Evolutionary conservation across 768 basidiomycete genomes (phyloP).

Genomic region (Tephrocybe rancida): DNA sequence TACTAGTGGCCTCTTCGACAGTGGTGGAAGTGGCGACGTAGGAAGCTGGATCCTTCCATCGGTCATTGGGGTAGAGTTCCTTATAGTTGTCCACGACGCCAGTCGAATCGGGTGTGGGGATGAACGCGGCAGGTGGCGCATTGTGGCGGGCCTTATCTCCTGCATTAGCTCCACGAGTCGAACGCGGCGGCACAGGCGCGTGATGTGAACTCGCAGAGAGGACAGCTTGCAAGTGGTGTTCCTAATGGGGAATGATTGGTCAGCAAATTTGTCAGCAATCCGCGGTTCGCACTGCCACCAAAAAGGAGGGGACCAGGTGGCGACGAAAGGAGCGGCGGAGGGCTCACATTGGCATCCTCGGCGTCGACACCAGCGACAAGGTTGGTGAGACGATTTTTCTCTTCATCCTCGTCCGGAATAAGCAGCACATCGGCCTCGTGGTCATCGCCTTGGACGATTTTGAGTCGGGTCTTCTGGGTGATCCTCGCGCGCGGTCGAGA

Average conservation of each 20-base stretch:
- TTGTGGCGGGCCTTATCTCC: slow-evolving; percentile 31
- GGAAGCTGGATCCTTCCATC: slow-evolving; percentile 77
- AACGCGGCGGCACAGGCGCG: slow-evolving; percentile 28
- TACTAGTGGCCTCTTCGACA: slow-evolving; percentile 71
- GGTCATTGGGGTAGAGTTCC: slow-evolving; percentile 66
- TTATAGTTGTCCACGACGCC: slow-evolving; percentile 80
- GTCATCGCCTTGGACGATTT: slow-evolving; percentile 76
- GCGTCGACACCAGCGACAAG: slow-evolving; percentile 87
- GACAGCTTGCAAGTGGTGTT: slow-evolving; percentile 56
- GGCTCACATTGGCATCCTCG: slow-evolving; percentile 91
- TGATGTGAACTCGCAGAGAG: slow-evolving; percentile 45
- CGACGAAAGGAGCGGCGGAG: slow-evolving; percentile 28
- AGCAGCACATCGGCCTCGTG: slow-evolving; percentile 80
- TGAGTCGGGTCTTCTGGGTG: slow-evolving; percentile 91
- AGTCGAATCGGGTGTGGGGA: slow-evolving; percentile 92
- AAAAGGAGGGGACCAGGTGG: slow-evolving; percentile 40
- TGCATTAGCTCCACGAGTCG: slow-evolving; percentile 28
- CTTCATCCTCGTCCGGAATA: slow-evolving; percentile 86
- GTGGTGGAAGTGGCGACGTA: slow-evolving; percentile 86
- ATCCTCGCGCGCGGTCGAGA: slow-evolving; percentile 86
- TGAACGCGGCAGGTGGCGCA: slow-evolving; percentile 63
- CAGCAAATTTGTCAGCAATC: slow-evolving; percentile 48
- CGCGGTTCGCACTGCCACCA: slow-evolving; percentile 54
- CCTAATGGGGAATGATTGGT: slow-evolving; percentile 42
- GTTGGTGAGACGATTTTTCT: slow-evolving; percentile 74